Evolutionary conservation across 139 green algal genomes (phyloP).

Genomic region (Auxenochlorella pyrenoidosa): DNA sequence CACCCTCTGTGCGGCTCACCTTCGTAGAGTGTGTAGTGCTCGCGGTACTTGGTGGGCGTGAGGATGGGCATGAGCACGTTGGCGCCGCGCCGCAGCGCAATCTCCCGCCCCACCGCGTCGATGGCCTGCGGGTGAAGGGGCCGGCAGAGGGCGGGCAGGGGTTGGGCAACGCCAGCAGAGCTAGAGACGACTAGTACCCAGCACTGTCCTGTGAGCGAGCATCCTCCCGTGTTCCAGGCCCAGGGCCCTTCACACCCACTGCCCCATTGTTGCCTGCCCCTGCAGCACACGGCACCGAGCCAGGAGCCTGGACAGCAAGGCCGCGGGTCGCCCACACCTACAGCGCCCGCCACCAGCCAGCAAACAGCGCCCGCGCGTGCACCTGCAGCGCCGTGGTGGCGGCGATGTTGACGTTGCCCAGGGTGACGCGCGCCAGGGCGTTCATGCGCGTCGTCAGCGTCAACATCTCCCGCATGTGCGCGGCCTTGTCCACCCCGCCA

Average conservation of each 20-base stretch:
- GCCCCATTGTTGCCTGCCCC: no score
- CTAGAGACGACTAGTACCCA: no score
- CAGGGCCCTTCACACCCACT: no score
- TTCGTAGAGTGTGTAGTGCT: constrained; percentile 50
- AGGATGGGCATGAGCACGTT: constrained; percentile 82
- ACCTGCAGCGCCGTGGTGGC: constrained; percentile 72
- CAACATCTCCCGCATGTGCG: constrained; percentile 74
- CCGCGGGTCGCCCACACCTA: no score
- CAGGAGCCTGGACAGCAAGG: no score
- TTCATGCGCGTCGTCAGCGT: constrained; percentile 75
- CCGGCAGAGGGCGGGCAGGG: neutral
- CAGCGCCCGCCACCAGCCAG: neutral
- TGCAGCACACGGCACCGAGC: no score
- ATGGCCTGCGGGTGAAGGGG: constrained; percentile 55
- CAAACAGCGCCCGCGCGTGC: neutral
- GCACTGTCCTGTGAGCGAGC: no score
- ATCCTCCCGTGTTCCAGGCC: no score
- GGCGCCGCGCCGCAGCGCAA: constrained; percentile 66
- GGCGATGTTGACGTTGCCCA: constrained; percentile 71
- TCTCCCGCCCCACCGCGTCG: constrained; percentile 69
- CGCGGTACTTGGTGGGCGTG: constrained; percentile 69
- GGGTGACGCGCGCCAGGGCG: constrained; percentile 64
- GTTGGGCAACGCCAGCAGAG: neutral
- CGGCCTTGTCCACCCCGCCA: constrained; percentile 51
- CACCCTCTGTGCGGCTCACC: no score